Base-by-base conservation (phyloP, 148 eudicot genomes). In the Polygonum aviculare region DNA sequence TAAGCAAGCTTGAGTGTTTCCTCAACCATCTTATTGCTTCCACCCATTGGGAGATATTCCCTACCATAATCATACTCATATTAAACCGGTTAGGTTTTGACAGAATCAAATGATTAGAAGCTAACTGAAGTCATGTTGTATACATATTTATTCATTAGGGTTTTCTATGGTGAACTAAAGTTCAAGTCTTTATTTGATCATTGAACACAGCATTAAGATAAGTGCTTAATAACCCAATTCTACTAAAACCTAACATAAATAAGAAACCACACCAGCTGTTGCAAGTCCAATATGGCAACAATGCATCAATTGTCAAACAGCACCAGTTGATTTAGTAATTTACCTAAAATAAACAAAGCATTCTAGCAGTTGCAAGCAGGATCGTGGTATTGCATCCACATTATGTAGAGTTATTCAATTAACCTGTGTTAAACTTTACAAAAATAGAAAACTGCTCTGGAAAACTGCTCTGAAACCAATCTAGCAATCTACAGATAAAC, bases 41-140 rank as follows among this genome's bases (percentile, higher is more conserved):
- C 99, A 70, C 92, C 99, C 97, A 95, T 95, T 4, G 99, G 98
- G 76, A 95, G 99, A 84, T 95, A 95, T 74, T 95, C 99, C 99
- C 99, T 95, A 80, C 14, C 45, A 82, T 55, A 73, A 41, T 51
- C 44, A 51, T n/a, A n/a, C n/a, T n/a, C n/a, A n/a, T n/a, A n/a
- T n/a, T n/a, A n/a, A n/a, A n/a, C 18, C 69, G 33, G 69, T 63
- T 2, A 63, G 3, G 12, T 12, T 63, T 63, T 12, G 39, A 67
- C 45, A 67, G 35, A 54, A 55, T 33, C 26, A 50, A 15, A 31
- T 12, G 69, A 54, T 22, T 39, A 55, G 5, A 73, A 82, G 67
- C 69, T 3, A 22, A 26, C 69, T 60, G 69, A n/a, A 26, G 60
- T 54, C 60, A 54, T 7, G n/a, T 7, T 54, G 21, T 54, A 1